Base-by-base conservation (phyloP, 2,329 filamentous ascomycete species). In the Pseudogymnoascus sp. region DNA sequence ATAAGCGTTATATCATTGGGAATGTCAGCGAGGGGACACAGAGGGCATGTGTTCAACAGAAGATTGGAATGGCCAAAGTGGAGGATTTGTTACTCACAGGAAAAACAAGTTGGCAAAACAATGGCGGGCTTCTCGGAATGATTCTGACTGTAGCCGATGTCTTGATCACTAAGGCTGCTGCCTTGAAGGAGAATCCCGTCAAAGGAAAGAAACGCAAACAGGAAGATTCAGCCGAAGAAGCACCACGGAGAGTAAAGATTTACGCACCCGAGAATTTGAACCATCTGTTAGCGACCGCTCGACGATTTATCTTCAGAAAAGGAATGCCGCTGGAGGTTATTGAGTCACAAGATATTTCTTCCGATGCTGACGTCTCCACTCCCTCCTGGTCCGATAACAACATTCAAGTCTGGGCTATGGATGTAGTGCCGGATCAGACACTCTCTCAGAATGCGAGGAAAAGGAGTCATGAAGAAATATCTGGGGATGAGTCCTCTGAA, bases 61-160 rank as follows among this genome's bases (percentile, higher is more conserved):
- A 86, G 63, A 73, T 88, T 9, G 79, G 82, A 35, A 71, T 96
- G 68, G 75, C 80, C 28, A 88, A 88, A 72, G 79, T 91, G 0
- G 84, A 85, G 57, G 86, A 96, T 70, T 79, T 96, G 64, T 97
- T 99, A 74, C 74, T 99, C 64, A 90, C 90, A 0, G 95, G 95
- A 2, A 81, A 80, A 42, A 84, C 89, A 42, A 82, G 85, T 73
- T 97, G 92, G 91, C 77, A 79, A 31, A 89, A 85, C 70, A 83
- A 84, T 35, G 95, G 95, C 64, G 95, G 95, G 3, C 77, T 97
- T 67, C 78, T 96, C 66, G 95, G 95, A 62, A 84, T 93, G 79
- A 82, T 97, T 64, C 81, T 99, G 68, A 96, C 91, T 4, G 75
- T 96, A 64, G 91, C 93, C 28, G 91, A 95, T 74, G 76, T 82